Evolutionary conservation across 176 grass and related monocot species (phyloP), one percentile per base, ranked within the genome.

Genomic region (Carex cristatella): DNA sequence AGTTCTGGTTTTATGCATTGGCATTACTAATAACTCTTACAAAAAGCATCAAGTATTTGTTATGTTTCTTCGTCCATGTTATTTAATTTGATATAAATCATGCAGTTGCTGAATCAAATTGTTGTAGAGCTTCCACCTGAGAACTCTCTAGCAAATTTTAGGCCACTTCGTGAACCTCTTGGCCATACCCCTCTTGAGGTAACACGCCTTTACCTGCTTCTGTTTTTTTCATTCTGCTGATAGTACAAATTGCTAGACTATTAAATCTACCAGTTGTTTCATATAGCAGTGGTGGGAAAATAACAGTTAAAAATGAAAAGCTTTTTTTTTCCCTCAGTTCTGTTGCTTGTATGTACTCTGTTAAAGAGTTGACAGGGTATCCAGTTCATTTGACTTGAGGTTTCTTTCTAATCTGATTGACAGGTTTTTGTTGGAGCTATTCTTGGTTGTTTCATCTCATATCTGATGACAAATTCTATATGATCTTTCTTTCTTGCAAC

Each of bases 41-140:
- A 82, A 6, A 44, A 82, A 2, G 33, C 68, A 48, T 61, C 66
- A 35, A 61, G 7, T 8, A 4, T 84, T 64, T 51, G 7, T 33
- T 82, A 54, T n/a, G 4, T 69, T 71, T 87, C 54, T 65, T 62
- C 1, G 12, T 18, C 48, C 51, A 7, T 81, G 23, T 15, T 13
- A 54, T 88, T 65, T 54, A 19, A 70, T 5, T 86, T 53, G 71
- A 73, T 63, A 54, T 51, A 86, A 84, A 59, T 84, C 4, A 48
- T 90, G 88, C 97, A 99, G 97, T 83, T 99, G 81, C 57, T 99
- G 68, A 99, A 99, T 91, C 97, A 91, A 88, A 99, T 99, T 89
- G 97, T 99, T 74, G 87, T 90, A 68, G 97, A 99, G 87, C 86
- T 95, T 28, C 94, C 97, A 66, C 87, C 88, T 46, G 91, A 96